A percentile compares a stretch with the other conserved stretches of the same genome.
Conservation (phyloP, 768 basidiomycete species). For the Rhizopogon roseolus region DNA sequence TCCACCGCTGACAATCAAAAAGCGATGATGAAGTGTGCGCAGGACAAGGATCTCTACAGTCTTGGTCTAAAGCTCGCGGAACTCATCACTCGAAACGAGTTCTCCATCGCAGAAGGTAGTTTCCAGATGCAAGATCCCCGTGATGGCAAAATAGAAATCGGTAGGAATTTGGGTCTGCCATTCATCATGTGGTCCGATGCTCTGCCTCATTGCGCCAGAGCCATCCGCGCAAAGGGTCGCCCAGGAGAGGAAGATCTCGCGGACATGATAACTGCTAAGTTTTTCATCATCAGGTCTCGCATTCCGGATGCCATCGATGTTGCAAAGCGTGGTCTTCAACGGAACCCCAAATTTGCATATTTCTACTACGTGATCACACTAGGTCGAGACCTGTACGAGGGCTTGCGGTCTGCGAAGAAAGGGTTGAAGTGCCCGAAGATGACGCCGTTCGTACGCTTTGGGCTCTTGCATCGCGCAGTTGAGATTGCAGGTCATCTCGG, state of each 20-base stretch:
- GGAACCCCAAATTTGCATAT: constrained; percentile 57
- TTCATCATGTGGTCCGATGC: constrained; percentile 58
- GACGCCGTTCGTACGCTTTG: constrained; percentile 51
- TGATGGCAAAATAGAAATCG: constrained; percentile 36
- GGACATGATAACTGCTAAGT: constrained; percentile 65
- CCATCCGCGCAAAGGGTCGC: constrained; percentile 41
- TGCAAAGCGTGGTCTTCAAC: constrained; percentile 43
- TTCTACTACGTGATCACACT: constrained; percentile 61
- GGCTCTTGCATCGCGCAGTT: constrained; percentile 57
- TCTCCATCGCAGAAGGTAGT: constrained; percentile 52
- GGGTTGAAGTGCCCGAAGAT: constrained; percentile 53
- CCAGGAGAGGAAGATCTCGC: constrained; percentile 45
- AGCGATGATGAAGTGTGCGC: constrained; percentile 47
- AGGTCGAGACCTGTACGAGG: constrained; percentile 41
- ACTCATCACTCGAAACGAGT: constrained; percentile 55
- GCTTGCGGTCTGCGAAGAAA: constrained; percentile 59
- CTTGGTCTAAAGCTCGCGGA: constrained; percentile 47
- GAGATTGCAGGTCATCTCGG: constrained; percentile 58
- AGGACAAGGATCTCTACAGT: constrained; percentile 44
- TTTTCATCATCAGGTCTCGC: constrained; percentile 42
- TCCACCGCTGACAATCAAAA: constrained; percentile 41
- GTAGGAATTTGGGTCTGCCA: constrained; percentile 45
- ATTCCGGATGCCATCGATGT: constrained; percentile 43
- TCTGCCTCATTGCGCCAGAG: constrained; percentile 54
- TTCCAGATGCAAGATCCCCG: constrained; percentile 41